Evolutionary conservation across 2,329 filamentous ascomycete genomes (phyloP), one percentile per base, ranked within the genome.

Genomic region (Septoria linicola): DNA sequence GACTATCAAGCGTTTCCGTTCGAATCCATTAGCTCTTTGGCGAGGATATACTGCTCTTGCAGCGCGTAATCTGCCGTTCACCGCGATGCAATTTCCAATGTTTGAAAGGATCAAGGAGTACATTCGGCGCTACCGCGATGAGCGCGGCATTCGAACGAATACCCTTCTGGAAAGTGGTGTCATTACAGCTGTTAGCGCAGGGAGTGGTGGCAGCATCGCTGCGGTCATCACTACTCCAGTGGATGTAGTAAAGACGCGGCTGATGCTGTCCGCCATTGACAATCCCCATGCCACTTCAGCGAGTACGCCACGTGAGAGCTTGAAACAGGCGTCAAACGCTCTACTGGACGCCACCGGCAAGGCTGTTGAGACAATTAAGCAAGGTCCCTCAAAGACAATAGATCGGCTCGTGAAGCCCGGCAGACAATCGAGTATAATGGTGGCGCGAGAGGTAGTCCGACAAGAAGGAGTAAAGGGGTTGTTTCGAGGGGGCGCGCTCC

Each of bases 191-290:
- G 51, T 80, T 3, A 88, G 87, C 64, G 90, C 89, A 0, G 88
- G 85, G 1, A 68, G 79, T 13, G 88, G 89, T 0, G 90, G 90
- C 0, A 81, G 82, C 4, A 68, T 92, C 7, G 85, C 89, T 0
- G 87, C 90, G 1, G 79, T 88, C 8, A 68, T 93, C n/a, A 96
- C 90, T 1, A 95, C 90, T 43, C 91, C 91, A 0, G 82, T 90
- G 49, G 91, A 96, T 69, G 89, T 95, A 8, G 80, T 96, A 19
- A 95, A 96, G 75, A 95, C 90, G 58, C 75, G 88, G 42, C 87
- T 95, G 71, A 96, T 95, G 90, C 75, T 96, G 20, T 77, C 79
- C 23, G 83, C 83, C 1, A 76, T 73, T 11, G 67, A 72, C 17
- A 20, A 17, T 3, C 37, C 43, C 4, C 34, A 16, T 4, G 37